These are phyloP conservation scores for Citrus cavaleriei DNA, from an alignment of 345 rosid species.

Conservation along the genomic window DNA sequence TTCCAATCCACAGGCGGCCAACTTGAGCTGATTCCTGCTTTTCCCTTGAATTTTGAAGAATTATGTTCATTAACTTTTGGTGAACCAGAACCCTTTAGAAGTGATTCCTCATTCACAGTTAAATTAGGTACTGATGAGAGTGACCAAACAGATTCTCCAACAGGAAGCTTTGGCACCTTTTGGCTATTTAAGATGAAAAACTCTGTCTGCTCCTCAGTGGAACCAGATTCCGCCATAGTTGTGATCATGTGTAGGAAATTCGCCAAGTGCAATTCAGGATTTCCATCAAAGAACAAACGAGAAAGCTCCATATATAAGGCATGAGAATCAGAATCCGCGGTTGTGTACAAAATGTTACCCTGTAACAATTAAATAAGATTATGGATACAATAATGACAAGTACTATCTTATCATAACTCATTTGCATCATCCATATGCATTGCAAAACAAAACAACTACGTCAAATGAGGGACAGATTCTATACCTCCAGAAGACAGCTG, in stretches of 20 bases:
- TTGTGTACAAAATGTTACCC: constrained; percentile 67
- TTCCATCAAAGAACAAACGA: constrained; percentile 61
- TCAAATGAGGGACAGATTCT: background rate
- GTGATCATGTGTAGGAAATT: constrained; percentile 86
- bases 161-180: constrained; percentile 66
- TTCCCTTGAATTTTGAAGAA: constrained; percentile 34
- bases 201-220: constrained; percentile 65
- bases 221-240: constrained; percentile 72
- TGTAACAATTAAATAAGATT: constrained; percentile 33
- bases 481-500: constrained; percentile 74
- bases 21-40: constrained; percentile 35
- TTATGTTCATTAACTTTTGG: constrained; percentile 11
- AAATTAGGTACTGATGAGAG: constrained; percentile 30
- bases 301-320: constrained; percentile 75
- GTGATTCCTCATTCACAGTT: constrained; percentile 17
- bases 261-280: constrained; percentile 69
- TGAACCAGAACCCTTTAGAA: constrained; percentile 11
- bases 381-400: background rate
- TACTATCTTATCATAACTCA: background rate
- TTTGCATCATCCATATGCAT: background rate
- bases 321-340: constrained; percentile 56
- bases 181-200: constrained; percentile 69
- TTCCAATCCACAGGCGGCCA: constrained; percentile 84
- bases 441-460: background rate
- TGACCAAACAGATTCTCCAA: constrained; percentile 62